A percentile compares a stretch with the other conserved stretches of the same genome.
phyloP scores from a whole-genome alignment of 768 basidiomycete genomes.

The Fistulinella prunicolor region DNA sequence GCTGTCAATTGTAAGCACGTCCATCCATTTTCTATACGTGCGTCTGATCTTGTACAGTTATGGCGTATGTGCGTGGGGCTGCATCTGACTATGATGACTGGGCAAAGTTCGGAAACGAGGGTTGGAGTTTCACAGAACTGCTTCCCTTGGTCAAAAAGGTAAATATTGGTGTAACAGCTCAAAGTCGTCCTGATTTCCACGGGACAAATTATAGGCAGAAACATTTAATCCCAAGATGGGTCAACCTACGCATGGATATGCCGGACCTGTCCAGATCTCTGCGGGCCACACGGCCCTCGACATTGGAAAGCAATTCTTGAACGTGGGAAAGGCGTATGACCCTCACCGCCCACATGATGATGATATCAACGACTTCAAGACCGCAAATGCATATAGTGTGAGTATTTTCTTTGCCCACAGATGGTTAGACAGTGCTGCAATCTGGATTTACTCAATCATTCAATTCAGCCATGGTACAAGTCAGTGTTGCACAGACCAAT shows the following conservation, averaged over 20 bases:
- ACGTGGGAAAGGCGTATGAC: slow-evolving; percentile 46
- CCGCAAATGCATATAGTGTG: slow-evolving; percentile 24
- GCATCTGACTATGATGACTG: slow-evolving; percentile 31
- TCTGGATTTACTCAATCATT: background rate
- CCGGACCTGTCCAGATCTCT: slow-evolving; percentile 31
- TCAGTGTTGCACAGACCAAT: slow-evolving; percentile 2
- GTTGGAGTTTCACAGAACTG: slow-evolving; percentile 25
- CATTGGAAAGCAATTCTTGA: slow-evolving; percentile 43
- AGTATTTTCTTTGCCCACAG: slow-evolving; percentile 2
- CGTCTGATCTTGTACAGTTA: slow-evolving; percentile 4
- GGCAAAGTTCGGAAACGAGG: slow-evolving; percentile 20
- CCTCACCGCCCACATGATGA: slow-evolving; percentile 41
- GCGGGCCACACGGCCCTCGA: slow-evolving; percentile 3
- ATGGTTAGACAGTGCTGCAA: background rate
- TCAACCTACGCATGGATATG: slow-evolving; percentile 35
- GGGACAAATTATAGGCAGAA: slow-evolving; percentile 20
- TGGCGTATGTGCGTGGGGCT: slow-evolving; percentile 21
- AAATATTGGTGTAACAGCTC: background rate
- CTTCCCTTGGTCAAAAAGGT: slow-evolving; percentile 28
- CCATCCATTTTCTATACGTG: background rate
- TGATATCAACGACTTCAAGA: slow-evolving; percentile 47
- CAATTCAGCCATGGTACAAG: slow-evolving; percentile 16
- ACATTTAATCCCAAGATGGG: slow-evolving; percentile 31
- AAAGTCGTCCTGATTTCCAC: background rate
- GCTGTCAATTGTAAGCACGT: slow-evolving; percentile 20